These are phyloP conservation scores for Saccharum spontaneum DNA, from an alignment of 176 grass and related monocot species.

Conservation along the genomic window DNA sequence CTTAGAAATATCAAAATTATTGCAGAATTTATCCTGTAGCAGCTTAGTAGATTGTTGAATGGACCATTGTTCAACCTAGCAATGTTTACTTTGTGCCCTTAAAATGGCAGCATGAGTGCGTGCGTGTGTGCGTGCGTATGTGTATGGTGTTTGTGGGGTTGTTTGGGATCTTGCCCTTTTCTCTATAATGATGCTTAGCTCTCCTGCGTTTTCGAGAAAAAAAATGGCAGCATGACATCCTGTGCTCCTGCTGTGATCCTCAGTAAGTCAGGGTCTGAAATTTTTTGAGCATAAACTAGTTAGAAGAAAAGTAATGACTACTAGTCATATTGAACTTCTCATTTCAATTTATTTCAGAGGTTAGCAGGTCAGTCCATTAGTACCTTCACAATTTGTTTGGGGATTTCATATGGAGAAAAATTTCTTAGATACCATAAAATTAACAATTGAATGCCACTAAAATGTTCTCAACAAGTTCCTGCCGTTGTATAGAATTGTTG, in stretches of 20 bases:
- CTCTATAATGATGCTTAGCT: too few relatives aligned
- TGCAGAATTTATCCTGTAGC: neutral
- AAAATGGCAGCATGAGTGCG: neutral
- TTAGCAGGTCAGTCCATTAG: neutral
- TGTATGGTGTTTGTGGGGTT: too few relatives aligned
- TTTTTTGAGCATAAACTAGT: neutral
- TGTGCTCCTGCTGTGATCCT: neutral
- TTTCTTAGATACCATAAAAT: neutral
- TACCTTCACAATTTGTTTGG: constrained; percentile 15
- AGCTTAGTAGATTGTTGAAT: neutral
- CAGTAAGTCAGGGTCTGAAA: too few relatives aligned
- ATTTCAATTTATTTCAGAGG: neutral
- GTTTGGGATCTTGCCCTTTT: too few relatives aligned
- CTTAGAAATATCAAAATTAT: neutral
- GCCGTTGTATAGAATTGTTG: neutral
- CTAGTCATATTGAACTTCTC: neutral
- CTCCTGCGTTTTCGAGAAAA: too few relatives aligned
- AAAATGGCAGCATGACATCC: neutral
- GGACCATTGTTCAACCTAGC: neutral
- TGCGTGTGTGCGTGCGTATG: too few relatives aligned
- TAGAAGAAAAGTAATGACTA: constrained; percentile 6
- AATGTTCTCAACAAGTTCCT: neutral
- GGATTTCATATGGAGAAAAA: neutral
- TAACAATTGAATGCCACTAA: neutral
- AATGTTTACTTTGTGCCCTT: neutral